Evolutionary conservation across 768 basidiomycete genomes (phyloP), one percentile per base, ranked within the genome.

Genomic region (Amanita pallidorosea): DNA sequence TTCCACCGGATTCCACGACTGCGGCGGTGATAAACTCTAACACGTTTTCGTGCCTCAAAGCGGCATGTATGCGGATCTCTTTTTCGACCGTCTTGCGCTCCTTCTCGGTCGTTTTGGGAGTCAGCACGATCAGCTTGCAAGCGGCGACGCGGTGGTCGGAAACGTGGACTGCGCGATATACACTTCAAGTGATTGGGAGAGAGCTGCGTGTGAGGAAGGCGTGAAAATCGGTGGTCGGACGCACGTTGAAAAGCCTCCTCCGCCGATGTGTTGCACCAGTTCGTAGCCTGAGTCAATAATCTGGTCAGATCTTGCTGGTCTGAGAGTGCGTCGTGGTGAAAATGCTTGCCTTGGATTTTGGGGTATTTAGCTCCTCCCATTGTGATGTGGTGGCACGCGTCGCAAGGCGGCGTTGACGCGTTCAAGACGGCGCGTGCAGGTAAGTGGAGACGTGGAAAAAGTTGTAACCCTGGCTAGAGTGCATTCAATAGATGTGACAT

Each of bases 11-110:
- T 55, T 93, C 90, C 0, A 92, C 83, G 2, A 88, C 69, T 27
- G 83, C 77, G 0, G 84, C 86, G 45, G 84, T 82, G 52, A 93
- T 61, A 58, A 98, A 90, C 60, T 90, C 82, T 34, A 99, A 78
- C 7, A 98, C 77, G 55, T 94, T 81, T 1, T 59, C 51, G 55
- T 96, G 85, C 57, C 88, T 88, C 49, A 97, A 68, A 1, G 79
- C 79, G 6, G 81, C 66, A 60, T 98, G 94, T 2, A 98, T 81
- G 27, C 85, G 79, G 70, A 96, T 93, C 64, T 99, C 96, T 61
- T 93, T 95, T 50, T 96, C 83, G 8, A 94, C 69, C 15, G 74
- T 77, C 62, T 95, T 94, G 48, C 88, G 77, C 11, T 88, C 80
- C 45, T 75, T 74, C 5, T 80, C 75, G 1, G 81, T 79, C 1